Percentiles rank a stretch among this genome's conserved stretches.
Evolutionary conservation across 805 yeast species (phyloP).

Genomic region (Blastobotrys mokoenaii): DNA sequence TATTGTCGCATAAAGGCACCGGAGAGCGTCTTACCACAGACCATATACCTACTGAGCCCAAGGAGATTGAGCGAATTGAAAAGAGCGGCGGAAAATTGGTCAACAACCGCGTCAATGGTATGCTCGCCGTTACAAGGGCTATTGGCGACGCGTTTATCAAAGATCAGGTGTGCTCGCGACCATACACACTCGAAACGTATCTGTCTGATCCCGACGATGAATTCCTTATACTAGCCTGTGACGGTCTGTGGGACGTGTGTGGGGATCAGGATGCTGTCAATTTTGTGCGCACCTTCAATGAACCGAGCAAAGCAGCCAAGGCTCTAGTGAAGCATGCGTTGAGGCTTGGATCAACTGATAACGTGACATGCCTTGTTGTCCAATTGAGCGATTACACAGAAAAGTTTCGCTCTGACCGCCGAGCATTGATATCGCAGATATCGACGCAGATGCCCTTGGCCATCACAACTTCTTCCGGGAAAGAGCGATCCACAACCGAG

Average conservation of each 20-base stretch:
- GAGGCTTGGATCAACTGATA: constrained; percentile 73
- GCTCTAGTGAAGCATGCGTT: constrained; percentile 64
- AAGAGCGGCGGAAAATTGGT: constrained; percentile 77
- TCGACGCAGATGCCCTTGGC: too few species aligned
- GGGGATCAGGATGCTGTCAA: constrained; percentile 80
- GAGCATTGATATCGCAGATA: too few species aligned
- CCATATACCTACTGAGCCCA: constrained; percentile 77
- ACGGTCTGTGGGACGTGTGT: constrained; percentile 94
- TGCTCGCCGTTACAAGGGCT: constrained; percentile 88
- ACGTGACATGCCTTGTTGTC: constrained; percentile 87
- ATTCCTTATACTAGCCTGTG: constrained; percentile 85
- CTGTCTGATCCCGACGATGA: constrained; percentile 42
- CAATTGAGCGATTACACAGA: constrained; percentile 25
- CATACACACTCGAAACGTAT: constrained; percentile 76
- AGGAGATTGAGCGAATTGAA: constrained; percentile 68
- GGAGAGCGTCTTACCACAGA: constrained; percentile 80
- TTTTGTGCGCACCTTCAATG: constrained; percentile 43
- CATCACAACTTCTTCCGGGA: background rate
- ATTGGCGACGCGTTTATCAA: constrained; percentile 89
- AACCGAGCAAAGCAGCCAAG: constrained; percentile 61
- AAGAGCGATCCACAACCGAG: background rate
- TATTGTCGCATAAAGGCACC: constrained; percentile 56
- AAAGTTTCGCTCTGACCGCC: background rate
- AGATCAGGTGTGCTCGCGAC: constrained; percentile 75
- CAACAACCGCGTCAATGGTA: constrained; percentile 88